Evolutionary conservation across 306 rosid genomes (phyloP).

Genomic region (Trifolium pratense): DNA sequence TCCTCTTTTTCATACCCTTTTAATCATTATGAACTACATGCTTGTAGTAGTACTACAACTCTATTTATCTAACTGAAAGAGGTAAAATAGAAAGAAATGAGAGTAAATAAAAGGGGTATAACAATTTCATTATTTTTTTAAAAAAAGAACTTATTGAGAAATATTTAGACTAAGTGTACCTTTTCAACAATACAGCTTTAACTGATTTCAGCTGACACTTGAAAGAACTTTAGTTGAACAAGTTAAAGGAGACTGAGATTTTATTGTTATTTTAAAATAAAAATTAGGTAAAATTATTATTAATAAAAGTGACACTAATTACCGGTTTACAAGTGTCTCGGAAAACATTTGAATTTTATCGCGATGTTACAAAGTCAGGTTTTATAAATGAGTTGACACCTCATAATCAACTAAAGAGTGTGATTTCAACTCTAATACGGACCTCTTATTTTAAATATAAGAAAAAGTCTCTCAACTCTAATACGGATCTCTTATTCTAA

Average conservation of each 20-base stretch:
- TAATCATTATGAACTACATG: conserved; percentile 21
- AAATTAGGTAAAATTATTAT: not conserved
- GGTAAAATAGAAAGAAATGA: conserved; percentile 19
- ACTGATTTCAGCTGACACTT: not conserved
- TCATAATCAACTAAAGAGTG: not conserved
- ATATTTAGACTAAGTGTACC: not conserved
- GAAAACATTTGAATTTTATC: not conserved
- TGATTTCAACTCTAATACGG: no score
- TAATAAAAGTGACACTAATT: not conserved
- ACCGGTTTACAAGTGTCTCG: not conserved
- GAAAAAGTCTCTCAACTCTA: no score
- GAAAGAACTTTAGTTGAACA: not conserved
- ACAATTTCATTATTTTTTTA: not conserved
- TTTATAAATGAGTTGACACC: not conserved
- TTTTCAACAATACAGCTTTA: not conserved
- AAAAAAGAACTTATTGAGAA: not conserved
- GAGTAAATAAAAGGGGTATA: not conserved
- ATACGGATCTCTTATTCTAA: no score
- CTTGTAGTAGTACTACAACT: conserved; percentile 11
- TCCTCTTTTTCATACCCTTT: not conserved
- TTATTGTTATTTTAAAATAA: not conserved
- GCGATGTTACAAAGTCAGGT: no score
- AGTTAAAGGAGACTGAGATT: not conserved
- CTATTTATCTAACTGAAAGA: conserved; percentile 34
- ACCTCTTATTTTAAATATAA: no score